Evolutionary conservation across 164 flowering plant genomes (phyloP), one percentile per base, ranked within the genome.

Genomic region (Stephania yunnanensis): DNA sequence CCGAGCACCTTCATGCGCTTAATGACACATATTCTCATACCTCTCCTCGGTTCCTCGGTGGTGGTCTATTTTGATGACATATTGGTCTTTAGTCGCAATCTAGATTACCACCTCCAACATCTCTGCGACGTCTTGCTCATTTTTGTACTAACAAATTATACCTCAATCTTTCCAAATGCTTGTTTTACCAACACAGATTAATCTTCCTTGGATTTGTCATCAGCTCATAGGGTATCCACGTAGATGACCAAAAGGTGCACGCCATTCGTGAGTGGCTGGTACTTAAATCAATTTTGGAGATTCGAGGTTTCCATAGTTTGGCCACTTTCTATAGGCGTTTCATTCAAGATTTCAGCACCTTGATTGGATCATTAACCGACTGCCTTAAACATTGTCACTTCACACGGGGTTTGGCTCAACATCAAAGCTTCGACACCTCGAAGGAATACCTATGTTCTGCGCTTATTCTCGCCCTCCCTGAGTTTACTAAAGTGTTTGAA

Each of bases 11-110:
- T 73, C n/a, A 73, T 58, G 74, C 19, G 74, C 1, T 42, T 58
- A 15, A 73, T 73, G 68, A 61, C 17, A 19, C 17, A 42, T 2
- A 52, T 58, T 1, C 15, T 42, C 1, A 17, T 31, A 8, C 22
- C 19, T 0, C 25, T 72, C n/a, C 29, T 53, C 3, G 46, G 74
- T 10, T 31, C 15, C 10, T 72, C 55, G 36, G 46, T 61, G 2
- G 31, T 73, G 9, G 74, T 73, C 13, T 61, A 61, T 30, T 73
- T 73, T 19, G 30, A 72, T 42, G 74, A 61, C 31, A 73, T 72
- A 8, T 46, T 72, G 0, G 30, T 73, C 7, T 73, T 31, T 19
- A 73, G 6, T 46, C 3, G 17, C 1, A 9, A 1, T 42, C 31
- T 58, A 42, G 22, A 2, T 36, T 25, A 72, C 1, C 74, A 73